phyloP scores from a whole-genome alignment of 202 grass and related monocot species.

The Brachypodium distachyon region DNA sequence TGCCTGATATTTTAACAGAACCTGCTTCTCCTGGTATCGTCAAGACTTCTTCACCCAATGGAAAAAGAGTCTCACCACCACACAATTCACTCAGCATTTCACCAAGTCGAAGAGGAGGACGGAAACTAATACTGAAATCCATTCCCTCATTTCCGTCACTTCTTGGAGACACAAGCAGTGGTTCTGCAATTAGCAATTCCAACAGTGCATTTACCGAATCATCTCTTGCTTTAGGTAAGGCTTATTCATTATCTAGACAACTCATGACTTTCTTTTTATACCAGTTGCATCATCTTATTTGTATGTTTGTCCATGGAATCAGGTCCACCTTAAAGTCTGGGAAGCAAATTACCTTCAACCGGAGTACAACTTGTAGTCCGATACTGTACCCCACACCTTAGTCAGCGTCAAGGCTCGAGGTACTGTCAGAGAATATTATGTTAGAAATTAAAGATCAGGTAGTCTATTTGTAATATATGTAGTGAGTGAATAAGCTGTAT shows the following conservation, averaged over 20 bases:
- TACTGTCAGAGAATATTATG: constrained; percentile 1
- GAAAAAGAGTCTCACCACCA: constrained; percentile 84
- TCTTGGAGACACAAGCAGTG: constrained; percentile 26
- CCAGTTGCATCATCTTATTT: constrained; percentile 21
- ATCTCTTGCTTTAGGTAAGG: constrained; percentile 46
- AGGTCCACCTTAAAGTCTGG: constrained; percentile 30
- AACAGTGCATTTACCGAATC: constrained; percentile 35
- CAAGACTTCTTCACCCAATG: constrained; percentile 83
- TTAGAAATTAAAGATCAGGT: constrained; percentile 6
- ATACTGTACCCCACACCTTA: not conserved
- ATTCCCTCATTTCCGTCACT: constrained; percentile 94
- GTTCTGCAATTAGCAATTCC: constrained; percentile 23
- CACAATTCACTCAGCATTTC: constrained; percentile 44
- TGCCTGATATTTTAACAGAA: constrained; percentile 40
- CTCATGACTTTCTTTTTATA: not conserved
- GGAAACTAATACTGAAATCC: constrained; percentile 90
- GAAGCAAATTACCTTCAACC: not conserved
- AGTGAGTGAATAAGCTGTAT: constrained; percentile 41
- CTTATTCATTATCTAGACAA: not conserved
- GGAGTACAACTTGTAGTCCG: constrained; percentile 40
- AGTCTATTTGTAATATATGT: constrained; percentile 40
- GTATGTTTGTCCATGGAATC: not conserved
- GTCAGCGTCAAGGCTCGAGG: not conserved
- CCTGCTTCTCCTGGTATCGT: constrained; percentile 37
- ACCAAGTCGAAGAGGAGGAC: constrained; percentile 68